Evolutionary conservation across 2,329 filamentous ascomycete genomes (phyloP), one percentile per base, ranked within the genome.

Genomic region (Colletotrichum truncatum): DNA sequence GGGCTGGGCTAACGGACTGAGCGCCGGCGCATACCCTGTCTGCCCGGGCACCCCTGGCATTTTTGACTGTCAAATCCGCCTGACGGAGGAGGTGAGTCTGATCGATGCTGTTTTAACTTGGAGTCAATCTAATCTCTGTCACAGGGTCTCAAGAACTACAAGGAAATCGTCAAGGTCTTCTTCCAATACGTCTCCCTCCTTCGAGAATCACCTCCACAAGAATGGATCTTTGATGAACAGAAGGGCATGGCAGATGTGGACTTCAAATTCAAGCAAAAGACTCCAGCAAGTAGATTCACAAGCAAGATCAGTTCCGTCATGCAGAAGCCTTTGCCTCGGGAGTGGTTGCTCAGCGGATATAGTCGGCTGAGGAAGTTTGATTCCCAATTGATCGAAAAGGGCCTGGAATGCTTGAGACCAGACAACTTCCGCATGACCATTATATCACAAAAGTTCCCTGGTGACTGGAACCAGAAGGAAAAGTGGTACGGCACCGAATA

Each of bases 401-500:
- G 90, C 0, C 82, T 98, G 71, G 84, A 87, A 4, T 92, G 88
- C 73, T 80, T 99, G 49, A 86, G 90, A 18, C 92, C 94, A 0
- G 94, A 98, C 75, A 98, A 98, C 74, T 94, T 98, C 80, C 88
- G 93, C 28, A 86, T 98, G 76, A 90, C 89, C 2, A 84, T 98
- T 52, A 89, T 97, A 26, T 95, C 93, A 23, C 92, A 94, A 73
- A 91, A 92, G 8, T 92, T 90, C 70, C 94, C 94, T 0, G 94
- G 93, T 0, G 86, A 88, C 54, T 98, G 93, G 93, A 87, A 97
- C 69, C 81, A 90, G 75, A 97, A 92, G 74, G 96, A 99, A 81
- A 93, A 94, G 75, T 99, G 96, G 96, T 99, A 99, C 72, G 95
- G 95, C 8, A 99, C 96, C 0, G 94, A 98, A 73, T 97, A 98